Percentiles rank a stretch among this genome's conserved stretches.
phyloP scores from a whole-genome alignment of 331 rosid species.

The Rosa hybrid region DNA sequence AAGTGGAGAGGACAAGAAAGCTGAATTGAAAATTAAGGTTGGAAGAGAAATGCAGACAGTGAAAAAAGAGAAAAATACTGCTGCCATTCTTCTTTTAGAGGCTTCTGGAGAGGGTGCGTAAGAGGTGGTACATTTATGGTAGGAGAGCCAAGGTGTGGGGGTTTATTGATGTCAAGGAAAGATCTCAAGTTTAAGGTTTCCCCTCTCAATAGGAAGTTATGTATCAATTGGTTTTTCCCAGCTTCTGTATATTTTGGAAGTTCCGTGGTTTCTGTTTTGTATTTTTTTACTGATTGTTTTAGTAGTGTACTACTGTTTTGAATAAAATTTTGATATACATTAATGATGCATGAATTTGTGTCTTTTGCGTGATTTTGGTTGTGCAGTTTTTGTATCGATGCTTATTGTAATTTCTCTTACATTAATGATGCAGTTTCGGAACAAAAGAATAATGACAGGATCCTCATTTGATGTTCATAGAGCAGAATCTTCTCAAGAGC shows the following conservation, averaged over 20 bases:
- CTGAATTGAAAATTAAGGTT: not conserved
- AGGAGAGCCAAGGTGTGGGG: too few relatives aligned
- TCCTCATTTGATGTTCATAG: constrained; percentile 68
- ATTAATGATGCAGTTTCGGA: constrained; percentile 64
- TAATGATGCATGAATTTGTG: not conserved
- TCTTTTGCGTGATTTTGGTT: constrained; percentile 7
- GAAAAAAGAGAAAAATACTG: not conserved
- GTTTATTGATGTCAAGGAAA: too few relatives aligned
- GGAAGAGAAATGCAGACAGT: not conserved
- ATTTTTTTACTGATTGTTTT: not conserved
- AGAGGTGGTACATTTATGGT: not conserved
- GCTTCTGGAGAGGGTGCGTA: not conserved
- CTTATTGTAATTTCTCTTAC: constrained; percentile 27
- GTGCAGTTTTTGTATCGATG: constrained; percentile 13
- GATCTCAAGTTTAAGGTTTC: too few relatives aligned
- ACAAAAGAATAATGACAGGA: constrained; percentile 84
- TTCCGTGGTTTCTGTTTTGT: not conserved
- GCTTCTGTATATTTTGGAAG: not conserved
- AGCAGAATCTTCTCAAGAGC: constrained; percentile 73
- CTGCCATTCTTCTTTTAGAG: not conserved
- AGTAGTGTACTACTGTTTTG: not conserved
- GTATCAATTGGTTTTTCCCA: not conserved
- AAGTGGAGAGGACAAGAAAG: not conserved
- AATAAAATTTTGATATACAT: not conserved
- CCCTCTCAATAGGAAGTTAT: not conserved